phyloP scores from a whole-genome alignment of 2,329 filamentous ascomycete species.

The Fusarium transvaalense region DNA sequence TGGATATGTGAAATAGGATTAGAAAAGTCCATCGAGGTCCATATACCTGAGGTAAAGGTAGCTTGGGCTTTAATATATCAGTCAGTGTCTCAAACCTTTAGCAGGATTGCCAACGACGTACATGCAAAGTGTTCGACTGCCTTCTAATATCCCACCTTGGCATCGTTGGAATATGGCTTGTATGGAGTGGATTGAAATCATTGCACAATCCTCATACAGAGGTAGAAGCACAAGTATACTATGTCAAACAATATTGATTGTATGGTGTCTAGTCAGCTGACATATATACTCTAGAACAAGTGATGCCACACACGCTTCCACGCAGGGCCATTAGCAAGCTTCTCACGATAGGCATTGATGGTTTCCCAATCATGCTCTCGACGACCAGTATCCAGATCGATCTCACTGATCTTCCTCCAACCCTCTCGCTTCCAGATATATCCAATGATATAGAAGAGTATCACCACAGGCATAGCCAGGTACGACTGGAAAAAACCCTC shows the following conservation, averaged over 20 bases:
- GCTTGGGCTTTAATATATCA: background rate
- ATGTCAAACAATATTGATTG: background rate
- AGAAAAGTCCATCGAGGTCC: too few relatives aligned
- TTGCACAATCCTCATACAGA: background rate
- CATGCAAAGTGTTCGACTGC: slow-evolving; percentile 5
- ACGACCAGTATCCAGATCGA: slow-evolving; percentile 75
- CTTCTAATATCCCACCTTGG: slow-evolving; percentile 3
- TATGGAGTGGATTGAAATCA: background rate
- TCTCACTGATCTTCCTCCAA: slow-evolving; percentile 69
- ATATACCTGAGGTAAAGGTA: too few relatives aligned
- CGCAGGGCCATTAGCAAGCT: slow-evolving; percentile 60
- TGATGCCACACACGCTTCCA: slow-evolving; percentile 56
- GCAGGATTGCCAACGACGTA: background rate
- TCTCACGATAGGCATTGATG: slow-evolving; percentile 62
- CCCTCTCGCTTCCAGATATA: slow-evolving; percentile 74
- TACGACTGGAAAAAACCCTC: slow-evolving; percentile 67
- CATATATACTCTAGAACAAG: slow-evolving; percentile 46
- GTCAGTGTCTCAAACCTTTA: rapidly evolving
- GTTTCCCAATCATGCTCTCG: slow-evolving; percentile 72
- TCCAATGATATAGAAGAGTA: slow-evolving; percentile 66
- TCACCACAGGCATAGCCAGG: slow-evolving; percentile 66
- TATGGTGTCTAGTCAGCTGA: background rate
- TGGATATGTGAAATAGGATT: background rate
- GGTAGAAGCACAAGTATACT: background rate
- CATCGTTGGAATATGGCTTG: background rate